Percentiles rank a stretch among this genome's conserved stretches.
Evolutionary conservation across 2,329 filamentous ascomycete species (phyloP).

Genomic region (Aspergillus awamori): DNA sequence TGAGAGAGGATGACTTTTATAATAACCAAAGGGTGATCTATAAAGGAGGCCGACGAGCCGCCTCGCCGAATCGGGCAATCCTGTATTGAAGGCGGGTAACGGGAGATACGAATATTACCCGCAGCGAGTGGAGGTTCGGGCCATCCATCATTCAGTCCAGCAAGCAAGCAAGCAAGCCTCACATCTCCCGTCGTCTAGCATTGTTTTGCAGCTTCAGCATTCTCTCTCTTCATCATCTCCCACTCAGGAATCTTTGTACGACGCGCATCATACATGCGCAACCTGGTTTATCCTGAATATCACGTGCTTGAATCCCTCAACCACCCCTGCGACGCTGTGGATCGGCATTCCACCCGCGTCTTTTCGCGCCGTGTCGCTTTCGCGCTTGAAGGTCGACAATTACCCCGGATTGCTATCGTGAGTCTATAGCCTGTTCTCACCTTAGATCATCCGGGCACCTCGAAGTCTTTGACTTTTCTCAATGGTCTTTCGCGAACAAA

Average conservation of each 20-base stretch:
- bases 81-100: conserved; percentile 1
- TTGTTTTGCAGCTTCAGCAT: background rate
- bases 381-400: background rate
- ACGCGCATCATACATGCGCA: conserved; percentile 2
- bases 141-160: background rate
- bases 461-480: background rate
- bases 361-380: conserved; percentile 8
- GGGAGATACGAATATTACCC: background rate
- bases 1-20: background rate
- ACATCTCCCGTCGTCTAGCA: background rate
- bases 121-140: background rate
- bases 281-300: no score
- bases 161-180: no score
- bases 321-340: conserved; percentile 1
- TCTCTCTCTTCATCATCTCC: background rate
- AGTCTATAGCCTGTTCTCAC: background rate
- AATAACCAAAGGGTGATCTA: background rate
- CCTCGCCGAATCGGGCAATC: conserved; percentile 15
- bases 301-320: background rate
- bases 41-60: background rate
- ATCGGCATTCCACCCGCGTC: conserved; percentile 11
- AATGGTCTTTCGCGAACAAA: background rate
- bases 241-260: background rate
- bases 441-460: background rate
- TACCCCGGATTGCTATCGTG: background rate